Conservation (phyloP, 495 filamentous ascomycete species). For the Cairneyella variabilis region DNA sequence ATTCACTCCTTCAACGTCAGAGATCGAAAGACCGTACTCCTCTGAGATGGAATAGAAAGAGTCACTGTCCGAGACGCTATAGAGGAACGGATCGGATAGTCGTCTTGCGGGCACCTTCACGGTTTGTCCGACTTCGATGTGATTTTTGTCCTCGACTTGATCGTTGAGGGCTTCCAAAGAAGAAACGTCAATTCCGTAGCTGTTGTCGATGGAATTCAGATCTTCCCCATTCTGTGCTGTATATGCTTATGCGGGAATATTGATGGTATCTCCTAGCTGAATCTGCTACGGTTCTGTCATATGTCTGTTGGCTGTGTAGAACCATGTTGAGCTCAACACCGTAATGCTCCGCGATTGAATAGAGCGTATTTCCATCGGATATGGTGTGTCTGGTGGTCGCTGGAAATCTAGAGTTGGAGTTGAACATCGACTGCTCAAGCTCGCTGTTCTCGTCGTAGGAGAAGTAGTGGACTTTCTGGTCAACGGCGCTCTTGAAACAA, state of each 20-base stretch:
- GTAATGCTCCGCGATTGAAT: neutral
- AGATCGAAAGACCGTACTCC: neutral
- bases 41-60: neutral
- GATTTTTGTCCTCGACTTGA: neutral
- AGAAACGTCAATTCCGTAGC: neutral
- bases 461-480: slow-evolving; percentile 3
- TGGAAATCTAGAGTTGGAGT: neutral
- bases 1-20: neutral
- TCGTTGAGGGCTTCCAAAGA: neutral
- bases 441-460: neutral
- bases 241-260: slow-evolving; percentile 6
- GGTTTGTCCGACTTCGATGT: neutral
- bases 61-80: neutral
- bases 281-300: neutral
- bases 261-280: neutral
- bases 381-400: neutral
- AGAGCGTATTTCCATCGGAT: neutral
- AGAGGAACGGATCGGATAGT: neutral
- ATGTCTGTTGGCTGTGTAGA: neutral
- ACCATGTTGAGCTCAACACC: neutral
- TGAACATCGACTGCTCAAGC: neutral
- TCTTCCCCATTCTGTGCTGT: neutral
- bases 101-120: slow-evolving; percentile 2
- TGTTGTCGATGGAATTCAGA: neutral
- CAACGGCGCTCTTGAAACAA: neutral